These are phyloP conservation scores for Candida boidinii DNA, from an alignment of 805 yeast species.

Conservation along the genomic window DNA sequence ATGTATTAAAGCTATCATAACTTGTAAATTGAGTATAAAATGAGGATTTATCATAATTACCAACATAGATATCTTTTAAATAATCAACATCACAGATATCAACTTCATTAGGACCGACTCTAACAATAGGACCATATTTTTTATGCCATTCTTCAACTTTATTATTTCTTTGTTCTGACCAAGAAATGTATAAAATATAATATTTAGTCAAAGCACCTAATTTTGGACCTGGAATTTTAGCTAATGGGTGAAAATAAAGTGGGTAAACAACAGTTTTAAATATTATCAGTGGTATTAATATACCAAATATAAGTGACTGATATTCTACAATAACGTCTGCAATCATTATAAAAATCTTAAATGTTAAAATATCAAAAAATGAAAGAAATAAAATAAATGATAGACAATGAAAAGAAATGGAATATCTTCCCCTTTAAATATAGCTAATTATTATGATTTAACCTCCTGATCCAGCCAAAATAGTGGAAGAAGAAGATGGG, in stretches of 20 bases:
- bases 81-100: conserved; percentile 45
- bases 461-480: too few relatives aligned
- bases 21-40: conserved; percentile 55
- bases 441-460: too few relatives aligned
- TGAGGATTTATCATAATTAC: conserved; percentile 44
- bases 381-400: too few relatives aligned
- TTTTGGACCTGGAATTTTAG: conserved; percentile 51
- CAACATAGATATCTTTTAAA: conserved; percentile 47
- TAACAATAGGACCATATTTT: conserved; percentile 53
- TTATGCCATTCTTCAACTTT: conserved; percentile 42
- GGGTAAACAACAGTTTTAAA: conserved; percentile 40
- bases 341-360: too few relatives aligned
- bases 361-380: too few relatives aligned
- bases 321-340: too few relatives aligned
- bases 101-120: conserved; percentile 53
- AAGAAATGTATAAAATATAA: conserved; percentile 32
- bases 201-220: conserved; percentile 36
- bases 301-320: too few relatives aligned
- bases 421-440: too few relatives aligned
- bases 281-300: too few relatives aligned
- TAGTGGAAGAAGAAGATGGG: too few relatives aligned
- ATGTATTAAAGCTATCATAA: conserved; percentile 51
- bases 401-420: too few relatives aligned
- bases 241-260: conserved; percentile 38
- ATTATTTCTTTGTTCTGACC: conserved; percentile 40